phyloP scores from a whole-genome alignment of 176 grass and related monocot species.

The bread wheat (Triticum aestivum) region DNA sequence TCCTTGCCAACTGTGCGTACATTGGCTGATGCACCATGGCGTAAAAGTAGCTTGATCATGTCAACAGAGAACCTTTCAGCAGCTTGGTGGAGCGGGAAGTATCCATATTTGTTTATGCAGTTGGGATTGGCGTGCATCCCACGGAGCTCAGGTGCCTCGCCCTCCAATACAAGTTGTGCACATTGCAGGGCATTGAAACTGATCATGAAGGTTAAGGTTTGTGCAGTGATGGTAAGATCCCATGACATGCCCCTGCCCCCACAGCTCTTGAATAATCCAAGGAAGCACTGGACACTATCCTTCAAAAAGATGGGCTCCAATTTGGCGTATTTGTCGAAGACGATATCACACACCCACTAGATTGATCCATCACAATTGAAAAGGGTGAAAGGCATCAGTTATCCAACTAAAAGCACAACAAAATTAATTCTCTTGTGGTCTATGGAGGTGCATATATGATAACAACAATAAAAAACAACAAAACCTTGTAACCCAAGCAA shows the following conservation, averaged over 20 bases:
- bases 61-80: constrained; percentile 31
- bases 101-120: constrained; percentile 22
- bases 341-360: background rate
- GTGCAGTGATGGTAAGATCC: background rate
- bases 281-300: background rate
- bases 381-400: background rate
- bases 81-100: constrained; percentile 22
- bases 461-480: background rate
- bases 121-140: constrained; percentile 24
- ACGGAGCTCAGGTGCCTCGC: background rate
- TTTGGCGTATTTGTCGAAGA: background rate
- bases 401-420: background rate
- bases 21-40: constrained; percentile 17
- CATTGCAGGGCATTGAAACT: background rate
- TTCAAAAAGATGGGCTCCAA: background rate
- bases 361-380: background rate
- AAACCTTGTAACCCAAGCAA: background rate
- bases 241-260: background rate
- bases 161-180: constrained; percentile 13
- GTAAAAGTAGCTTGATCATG: constrained; percentile 36
- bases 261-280: background rate
- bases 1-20: constrained; percentile 11
- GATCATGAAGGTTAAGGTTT: background rate
- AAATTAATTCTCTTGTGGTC: background rate
- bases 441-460: background rate